These are phyloP conservation scores for Incumbomyces lentus DNA, from an alignment of 2,329 filamentous ascomycete genomes.

Conservation along the genomic window DNA sequence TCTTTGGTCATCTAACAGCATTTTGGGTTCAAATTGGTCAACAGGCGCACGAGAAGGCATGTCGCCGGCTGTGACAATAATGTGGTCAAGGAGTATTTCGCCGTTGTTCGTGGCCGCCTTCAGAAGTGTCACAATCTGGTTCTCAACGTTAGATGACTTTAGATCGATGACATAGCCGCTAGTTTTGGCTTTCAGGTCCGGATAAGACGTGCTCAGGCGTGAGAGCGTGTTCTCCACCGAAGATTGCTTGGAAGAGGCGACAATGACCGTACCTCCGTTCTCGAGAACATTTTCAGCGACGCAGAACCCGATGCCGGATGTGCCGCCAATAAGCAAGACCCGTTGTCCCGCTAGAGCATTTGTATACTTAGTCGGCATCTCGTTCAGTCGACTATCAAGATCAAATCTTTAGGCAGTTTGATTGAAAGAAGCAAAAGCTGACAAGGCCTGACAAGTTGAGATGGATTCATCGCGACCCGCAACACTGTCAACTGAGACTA, in stretches of 20 bases:
- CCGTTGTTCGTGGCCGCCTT: constrained; percentile 24
- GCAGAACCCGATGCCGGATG: constrained; percentile 42
- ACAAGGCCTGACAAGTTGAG: too few species aligned
- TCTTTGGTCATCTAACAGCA: too few species aligned
- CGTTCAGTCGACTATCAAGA: too few species aligned
- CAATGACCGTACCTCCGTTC: constrained; percentile 37
- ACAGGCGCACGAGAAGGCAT: constrained; percentile 16
- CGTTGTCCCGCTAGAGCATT: constrained; percentile 37
- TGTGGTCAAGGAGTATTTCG: constrained; percentile 36
- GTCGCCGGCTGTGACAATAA: constrained; percentile 43
- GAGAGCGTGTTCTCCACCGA: constrained; percentile 31
- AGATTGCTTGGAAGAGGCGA: constrained; percentile 32
- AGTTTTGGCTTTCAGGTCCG: constrained; percentile 26
- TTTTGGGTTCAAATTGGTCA: constrained; percentile 13
- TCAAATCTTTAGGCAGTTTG: too few species aligned
- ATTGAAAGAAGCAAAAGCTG: too few species aligned
- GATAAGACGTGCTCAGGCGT: constrained; percentile 34
- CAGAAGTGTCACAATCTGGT: constrained; percentile 34
- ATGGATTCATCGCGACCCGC: too few species aligned
- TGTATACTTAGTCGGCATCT: constrained; percentile 15
- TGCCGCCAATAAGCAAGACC: constrained; percentile 44
- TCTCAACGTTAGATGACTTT: constrained; percentile 16
- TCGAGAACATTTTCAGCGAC: constrained; percentile 43
- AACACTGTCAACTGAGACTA: too few species aligned
- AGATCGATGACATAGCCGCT: constrained; percentile 36